phyloP scores from a whole-genome alignment of 2,329 filamentous ascomycete genomes.

The Colletotrichum lentis region DNA sequence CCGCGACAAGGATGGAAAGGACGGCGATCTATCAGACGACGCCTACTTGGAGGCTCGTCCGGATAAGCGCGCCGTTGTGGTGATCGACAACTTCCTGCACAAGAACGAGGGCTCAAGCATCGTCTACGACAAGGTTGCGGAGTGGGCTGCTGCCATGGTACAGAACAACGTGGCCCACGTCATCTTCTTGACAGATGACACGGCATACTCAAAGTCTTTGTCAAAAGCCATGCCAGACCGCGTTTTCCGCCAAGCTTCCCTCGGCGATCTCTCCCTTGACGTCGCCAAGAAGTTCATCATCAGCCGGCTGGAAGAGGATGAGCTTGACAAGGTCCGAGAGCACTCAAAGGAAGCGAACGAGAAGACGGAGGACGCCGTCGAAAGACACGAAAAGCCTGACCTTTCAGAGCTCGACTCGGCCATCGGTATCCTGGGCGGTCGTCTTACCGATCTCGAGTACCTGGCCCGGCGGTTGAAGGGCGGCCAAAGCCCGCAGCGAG shows the following conservation, averaged over 20 bases:
- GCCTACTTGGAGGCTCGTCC: slow-evolving; percentile 91
- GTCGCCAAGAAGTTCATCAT: slow-evolving; percentile 92
- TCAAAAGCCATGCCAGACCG: slow-evolving; percentile 89
- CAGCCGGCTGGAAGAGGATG: slow-evolving; percentile 72
- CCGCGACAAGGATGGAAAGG: slow-evolving; percentile 76
- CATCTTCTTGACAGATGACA: slow-evolving; percentile 90
- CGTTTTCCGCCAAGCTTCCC: slow-evolving; percentile 83
- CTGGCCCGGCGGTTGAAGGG: slow-evolving; percentile 88
- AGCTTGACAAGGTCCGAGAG: slow-evolving; percentile 38
- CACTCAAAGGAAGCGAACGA: slow-evolving; percentile 42
- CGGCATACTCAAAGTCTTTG: slow-evolving; percentile 86
- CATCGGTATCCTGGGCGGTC: slow-evolving; percentile 84
- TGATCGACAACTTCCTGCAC: slow-evolving; percentile 92
- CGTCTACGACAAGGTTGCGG: slow-evolving; percentile 82
- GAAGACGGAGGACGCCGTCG: slow-evolving; percentile 43
- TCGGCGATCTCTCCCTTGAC: slow-evolving; percentile 86
- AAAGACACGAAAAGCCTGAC: slow-evolving; percentile 51
- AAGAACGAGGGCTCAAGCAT: slow-evolving; percentile 72
- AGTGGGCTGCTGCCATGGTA: slow-evolving; percentile 88
- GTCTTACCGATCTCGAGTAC: slow-evolving; percentile 94
- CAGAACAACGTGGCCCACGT: slow-evolving; percentile 92
- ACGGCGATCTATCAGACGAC: slow-evolving; percentile 77
- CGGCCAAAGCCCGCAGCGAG: slow-evolving; percentile 82
- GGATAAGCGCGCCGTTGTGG: slow-evolving; percentile 80
- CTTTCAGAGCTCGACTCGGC: slow-evolving; percentile 79